Percentiles rank a stretch among this genome's conserved stretches.
Conservation (phyloP, 2,329 filamentous ascomycete genomes). For the Botrytis deweyae region DNA sequence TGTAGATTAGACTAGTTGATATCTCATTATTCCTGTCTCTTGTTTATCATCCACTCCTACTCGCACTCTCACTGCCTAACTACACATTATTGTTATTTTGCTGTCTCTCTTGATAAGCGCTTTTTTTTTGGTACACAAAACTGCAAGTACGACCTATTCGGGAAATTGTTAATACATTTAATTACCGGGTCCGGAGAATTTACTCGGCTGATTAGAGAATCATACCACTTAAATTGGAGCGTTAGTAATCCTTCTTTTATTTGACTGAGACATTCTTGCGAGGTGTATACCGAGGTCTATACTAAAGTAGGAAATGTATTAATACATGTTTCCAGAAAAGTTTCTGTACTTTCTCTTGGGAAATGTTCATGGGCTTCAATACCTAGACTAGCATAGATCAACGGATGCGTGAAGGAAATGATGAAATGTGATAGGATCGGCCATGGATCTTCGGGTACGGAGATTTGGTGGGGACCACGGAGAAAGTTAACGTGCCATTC, state of each 20-base stretch:
- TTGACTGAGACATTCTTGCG: background rate
- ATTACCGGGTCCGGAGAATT: background rate
- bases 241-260: background rate
- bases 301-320: background rate
- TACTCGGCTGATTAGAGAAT: background rate
- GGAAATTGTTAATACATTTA: background rate
- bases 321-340: background rate
- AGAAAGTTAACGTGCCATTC: background rate
- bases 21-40: background rate
- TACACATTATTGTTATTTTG: background rate
- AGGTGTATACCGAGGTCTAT: background rate
- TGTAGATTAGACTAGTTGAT: background rate
- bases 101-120: background rate
- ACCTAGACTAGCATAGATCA: background rate
- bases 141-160: background rate
- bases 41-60: background rate
- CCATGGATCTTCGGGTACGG: background rate
- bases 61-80: background rate
- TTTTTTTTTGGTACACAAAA: background rate
- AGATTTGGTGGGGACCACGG: background rate
- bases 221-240: constrained; percentile 3
- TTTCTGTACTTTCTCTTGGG: background rate
- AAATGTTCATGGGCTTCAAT: too few species aligned
- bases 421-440: background rate
- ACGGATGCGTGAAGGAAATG: background rate